phyloP scores from a whole-genome alignment of 768 basidiomycete genomes.

The Mycena chlorophos region DNA sequence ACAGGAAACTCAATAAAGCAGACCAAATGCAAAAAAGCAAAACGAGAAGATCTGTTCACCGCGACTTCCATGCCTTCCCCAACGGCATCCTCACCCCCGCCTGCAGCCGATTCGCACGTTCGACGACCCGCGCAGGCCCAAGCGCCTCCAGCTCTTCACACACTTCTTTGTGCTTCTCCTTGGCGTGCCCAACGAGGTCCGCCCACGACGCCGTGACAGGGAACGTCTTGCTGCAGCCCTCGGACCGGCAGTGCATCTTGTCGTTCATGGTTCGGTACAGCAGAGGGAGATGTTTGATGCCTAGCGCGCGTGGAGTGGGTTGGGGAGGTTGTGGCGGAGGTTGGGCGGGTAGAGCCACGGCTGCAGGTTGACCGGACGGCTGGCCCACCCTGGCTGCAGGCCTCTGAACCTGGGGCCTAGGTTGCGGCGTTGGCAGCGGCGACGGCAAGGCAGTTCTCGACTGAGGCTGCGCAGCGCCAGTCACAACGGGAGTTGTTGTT shows the following conservation, averaged over 20 bases:
- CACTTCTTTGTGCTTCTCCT: constrained; percentile 30
- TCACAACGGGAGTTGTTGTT: too few species aligned
- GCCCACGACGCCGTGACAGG: constrained; percentile 29
- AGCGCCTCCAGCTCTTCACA: constrained; percentile 35
- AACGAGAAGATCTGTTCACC: not conserved
- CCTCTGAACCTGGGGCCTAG: too few species aligned
- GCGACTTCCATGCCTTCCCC: not conserved
- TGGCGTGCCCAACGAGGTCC: constrained; percentile 35
- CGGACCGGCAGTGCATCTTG: constrained; percentile 10
- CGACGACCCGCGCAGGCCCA: constrained; percentile 34
- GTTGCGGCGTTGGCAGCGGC: too few species aligned
- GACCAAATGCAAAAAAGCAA: too few species aligned
- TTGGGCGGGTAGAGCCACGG: not conserved
- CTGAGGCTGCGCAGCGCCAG: too few species aligned
- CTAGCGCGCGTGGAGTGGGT: constrained; percentile 3
- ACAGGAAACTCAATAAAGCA: too few species aligned
- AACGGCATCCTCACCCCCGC: not conserved
- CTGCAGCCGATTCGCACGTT: constrained; percentile 29
- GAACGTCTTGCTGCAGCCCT: constrained; percentile 25
- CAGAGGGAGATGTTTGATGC: constrained; percentile 19
- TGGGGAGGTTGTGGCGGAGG: not conserved
- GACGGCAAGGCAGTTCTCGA: too few species aligned
- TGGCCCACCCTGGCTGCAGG: too few species aligned
- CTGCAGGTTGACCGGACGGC: not conserved
- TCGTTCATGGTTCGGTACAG: constrained; percentile 11